Evolutionary conservation across 371 early-diverging fungal species (phyloP).

Genomic region (Rhizomucor pusillus): DNA sequence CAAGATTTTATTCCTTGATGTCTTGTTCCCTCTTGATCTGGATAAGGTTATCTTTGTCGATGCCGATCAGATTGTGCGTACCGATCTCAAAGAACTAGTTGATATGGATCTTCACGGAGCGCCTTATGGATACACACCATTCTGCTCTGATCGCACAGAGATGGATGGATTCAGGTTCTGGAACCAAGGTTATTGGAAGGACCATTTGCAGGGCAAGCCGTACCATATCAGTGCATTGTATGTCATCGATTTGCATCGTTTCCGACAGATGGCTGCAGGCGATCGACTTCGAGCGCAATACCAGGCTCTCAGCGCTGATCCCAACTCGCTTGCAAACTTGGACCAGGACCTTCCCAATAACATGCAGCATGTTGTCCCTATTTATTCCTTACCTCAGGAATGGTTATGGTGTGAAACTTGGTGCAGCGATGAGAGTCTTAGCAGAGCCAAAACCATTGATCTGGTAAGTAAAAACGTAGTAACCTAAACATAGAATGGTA

Average conservation of each 20-base stretch:
- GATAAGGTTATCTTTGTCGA: slow-evolving; percentile 97
- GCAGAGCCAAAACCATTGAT: slow-evolving; percentile 93
- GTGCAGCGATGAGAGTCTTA: slow-evolving; percentile 86
- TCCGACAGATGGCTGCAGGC: slow-evolving; percentile 92
- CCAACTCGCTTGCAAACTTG: slow-evolving; percentile 87
- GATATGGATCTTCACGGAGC: slow-evolving; percentile 90
- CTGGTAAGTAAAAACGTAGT: slow-evolving; percentile 52
- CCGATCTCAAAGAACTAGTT: slow-evolving; percentile 88
- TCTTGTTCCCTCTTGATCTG: slow-evolving; percentile 90
- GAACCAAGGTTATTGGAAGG: slow-evolving; percentile 94
- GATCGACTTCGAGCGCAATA: slow-evolving; percentile 92
- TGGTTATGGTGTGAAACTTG: slow-evolving; percentile 99
- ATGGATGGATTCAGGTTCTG: slow-evolving; percentile 97
- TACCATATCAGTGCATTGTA: slow-evolving; percentile 97
- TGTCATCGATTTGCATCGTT: slow-evolving; percentile 87
- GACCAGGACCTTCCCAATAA: slow-evolving; percentile 98
- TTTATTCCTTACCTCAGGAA: slow-evolving; percentile 89
- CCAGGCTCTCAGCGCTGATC: slow-evolving; percentile 86
- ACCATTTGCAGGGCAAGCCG: slow-evolving; percentile 82
- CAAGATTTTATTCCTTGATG: slow-evolving; percentile 96
- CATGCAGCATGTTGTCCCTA: slow-evolving; percentile 89
- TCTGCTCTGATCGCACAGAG: slow-evolving; percentile 88
- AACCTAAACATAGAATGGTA: neutral
- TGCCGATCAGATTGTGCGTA: slow-evolving; percentile 96
- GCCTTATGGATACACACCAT: slow-evolving; percentile 95